These are phyloP conservation scores for Zizania palustris DNA, from an alignment of 202 grass and related monocot species.

Conservation along the genomic window DNA sequence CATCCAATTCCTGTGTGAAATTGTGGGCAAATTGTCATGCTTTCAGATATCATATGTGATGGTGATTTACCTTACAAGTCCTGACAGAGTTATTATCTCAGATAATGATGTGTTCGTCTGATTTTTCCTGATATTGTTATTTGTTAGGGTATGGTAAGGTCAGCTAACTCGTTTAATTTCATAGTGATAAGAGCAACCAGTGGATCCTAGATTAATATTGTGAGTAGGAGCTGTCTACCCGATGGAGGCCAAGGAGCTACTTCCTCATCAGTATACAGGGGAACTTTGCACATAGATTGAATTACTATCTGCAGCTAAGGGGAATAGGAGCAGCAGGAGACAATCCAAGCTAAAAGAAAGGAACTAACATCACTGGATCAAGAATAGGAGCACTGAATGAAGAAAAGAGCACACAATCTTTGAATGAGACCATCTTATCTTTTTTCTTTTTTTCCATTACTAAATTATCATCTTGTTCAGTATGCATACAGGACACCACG, in stretches of 20 bases:
- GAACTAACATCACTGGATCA: conserved; percentile 16
- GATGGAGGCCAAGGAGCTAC: not conserved
- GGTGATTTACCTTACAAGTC: not conserved
- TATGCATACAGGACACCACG: not conserved
- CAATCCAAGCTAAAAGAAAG: conserved; percentile 27
- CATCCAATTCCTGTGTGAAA: too few relatives aligned
- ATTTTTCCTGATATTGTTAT: too few relatives aligned
- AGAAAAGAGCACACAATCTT: not conserved
- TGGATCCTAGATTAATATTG: not conserved
- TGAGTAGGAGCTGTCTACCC: not conserved
- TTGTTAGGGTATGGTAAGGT: not conserved
- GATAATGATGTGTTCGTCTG: too few relatives aligned
- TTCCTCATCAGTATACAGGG: not conserved
- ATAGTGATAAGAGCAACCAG: not conserved
- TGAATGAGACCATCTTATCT: not conserved
- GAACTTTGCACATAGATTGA: not conserved
- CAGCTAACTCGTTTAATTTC: conserved; percentile 13
- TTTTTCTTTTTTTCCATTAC: conserved; percentile 28
- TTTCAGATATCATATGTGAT: not conserved
- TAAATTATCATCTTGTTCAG: not conserved
- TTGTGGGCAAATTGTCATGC: not conserved
- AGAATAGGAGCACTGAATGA: not conserved
- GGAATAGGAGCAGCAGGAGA: not conserved
- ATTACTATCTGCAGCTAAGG: conserved; percentile 12
- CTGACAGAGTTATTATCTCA: not conserved